Conservation (phyloP, 768 basidiomycete species). For the Boletellus emodensis region DNA sequence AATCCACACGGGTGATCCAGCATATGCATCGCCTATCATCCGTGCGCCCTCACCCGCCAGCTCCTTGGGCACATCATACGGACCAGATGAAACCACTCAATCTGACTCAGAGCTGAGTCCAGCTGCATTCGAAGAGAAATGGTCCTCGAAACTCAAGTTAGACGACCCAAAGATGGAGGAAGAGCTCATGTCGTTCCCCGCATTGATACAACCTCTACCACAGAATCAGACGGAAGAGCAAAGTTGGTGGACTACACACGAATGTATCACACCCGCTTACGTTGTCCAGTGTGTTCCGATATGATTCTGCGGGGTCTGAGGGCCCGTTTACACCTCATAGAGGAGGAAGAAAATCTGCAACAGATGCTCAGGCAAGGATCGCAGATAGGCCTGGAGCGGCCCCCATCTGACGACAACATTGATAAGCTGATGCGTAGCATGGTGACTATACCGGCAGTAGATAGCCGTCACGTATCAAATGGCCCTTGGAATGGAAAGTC, state of each 20-base stretch:
- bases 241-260: constrained; percentile 27
- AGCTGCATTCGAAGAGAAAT: constrained; percentile 36
- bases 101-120: constrained; percentile 38
- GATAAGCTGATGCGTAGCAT: constrained; percentile 41
- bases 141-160: constrained; percentile 33
- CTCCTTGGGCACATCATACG: constrained; percentile 46
- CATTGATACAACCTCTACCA: constrained; percentile 32
- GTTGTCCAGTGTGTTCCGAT: constrained; percentile 31
- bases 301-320: constrained; percentile 39
- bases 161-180: constrained; percentile 37
- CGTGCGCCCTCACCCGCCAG: constrained; percentile 45
- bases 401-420: constrained; percentile 35
- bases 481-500: constrained; percentile 29
- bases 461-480: constrained; percentile 16
- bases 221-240: constrained; percentile 36
- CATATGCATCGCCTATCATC: constrained; percentile 44
- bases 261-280: constrained; percentile 2
- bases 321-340: constrained; percentile 35
- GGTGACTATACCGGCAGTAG: constrained; percentile 28
- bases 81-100: constrained; percentile 41
- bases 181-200: constrained; percentile 28
- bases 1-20: constrained; percentile 33
- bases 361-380: constrained; percentile 36
- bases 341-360: constrained; percentile 44
- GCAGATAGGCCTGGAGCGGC: constrained; percentile 32